Evolutionary conservation across 257 asterid species (phyloP), one percentile per base, ranked within the genome.

Genomic region (Asclepias syriaca): DNA sequence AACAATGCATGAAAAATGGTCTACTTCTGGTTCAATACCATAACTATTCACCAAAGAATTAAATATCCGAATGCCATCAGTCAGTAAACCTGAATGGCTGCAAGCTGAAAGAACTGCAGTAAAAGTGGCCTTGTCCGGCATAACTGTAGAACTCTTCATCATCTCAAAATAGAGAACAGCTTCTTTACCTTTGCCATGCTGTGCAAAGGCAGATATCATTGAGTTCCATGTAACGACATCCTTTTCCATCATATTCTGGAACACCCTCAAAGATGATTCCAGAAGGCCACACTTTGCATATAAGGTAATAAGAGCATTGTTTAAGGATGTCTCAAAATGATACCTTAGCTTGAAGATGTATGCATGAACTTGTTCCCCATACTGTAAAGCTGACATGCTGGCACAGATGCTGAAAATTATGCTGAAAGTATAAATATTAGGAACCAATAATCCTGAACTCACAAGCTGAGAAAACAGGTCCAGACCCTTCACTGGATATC

Each of bases 51-150:
- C 83, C 95, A 92, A 87, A 66, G 81, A 53, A 71, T 75, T 85
- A 65, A 92, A 92, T 27, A 92, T 82, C 61, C 69, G 74, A 78
- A 86, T 78, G 16, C 88, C 98, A 16, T 87, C 90, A 16, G 77
- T 55, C 67, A 92, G 87, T 72, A 88, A 78, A 71, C 97, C 97
- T 5, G 98, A 86, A 60, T 84, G 96, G 77, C 97, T 92, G 80
- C 97, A 88, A 76, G 97, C 98, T 19, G 98, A 86, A 65, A 92
- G 95, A 60, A 90, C 86, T 50, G 90, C 92, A 43, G 94, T 92
- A 75, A 88, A 90, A 19, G 97, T 90, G 50, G 97, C 92, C 59
- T 81, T 81, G 77, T 92, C 97, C 5, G 96, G 98, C 74, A 43
- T 69, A 21, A 78, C 75, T 32, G 68, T 71, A 66, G 77, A 81